Percentiles rank a stretch among this genome's conserved stretches.
phyloP scores from a whole-genome alignment of 176 grass and related monocot genomes.

The bread wheat (Triticum aestivum) region IWGSC_CS_RefSeq_v2.1 NC_057798.1:456564851-456565350 shows the following conservation, averaged over 20 bases:
- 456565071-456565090: not conserved
- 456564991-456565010: conserved; percentile 49
- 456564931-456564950: conserved; percentile 19
- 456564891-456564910: not conserved
- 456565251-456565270: conserved; percentile 85
- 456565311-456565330: not conserved
- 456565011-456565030: conserved; percentile 76
- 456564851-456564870: conserved; percentile 39
- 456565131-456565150: conserved; percentile 83
- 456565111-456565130: conserved; percentile 45
- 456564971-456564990: conserved; percentile 59
- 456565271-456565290: conserved; percentile 71
- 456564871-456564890: not conserved
- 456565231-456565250: conserved; percentile 98
- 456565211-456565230: conserved; percentile 88
- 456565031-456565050: conserved; percentile 28
- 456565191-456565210: conserved; percentile 81
- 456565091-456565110: not conserved
- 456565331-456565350: not conserved
- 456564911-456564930: not conserved
- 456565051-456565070: too few relatives aligned
- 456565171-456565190: conserved; percentile 90
- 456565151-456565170: conserved; percentile 94
- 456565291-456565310: conserved; percentile 80
- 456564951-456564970: conserved; percentile 39